phyloP scores from a whole-genome alignment of 352 stramenopile genomes.

The Phytophthora pisi region DNA sequence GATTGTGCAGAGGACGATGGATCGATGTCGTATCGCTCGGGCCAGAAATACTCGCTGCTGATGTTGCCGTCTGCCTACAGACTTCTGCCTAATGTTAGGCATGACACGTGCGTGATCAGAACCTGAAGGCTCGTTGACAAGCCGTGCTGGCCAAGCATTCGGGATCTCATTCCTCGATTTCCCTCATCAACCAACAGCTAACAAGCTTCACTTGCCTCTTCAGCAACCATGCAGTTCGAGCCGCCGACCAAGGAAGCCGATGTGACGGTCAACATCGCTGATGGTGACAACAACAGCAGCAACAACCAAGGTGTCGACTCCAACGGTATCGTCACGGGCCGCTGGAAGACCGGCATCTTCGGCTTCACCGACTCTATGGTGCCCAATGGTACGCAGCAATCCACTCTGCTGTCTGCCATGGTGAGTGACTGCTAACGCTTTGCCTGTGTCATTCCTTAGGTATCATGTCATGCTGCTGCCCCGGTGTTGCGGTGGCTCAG shows the following conservation, averaged over 20 bases:
- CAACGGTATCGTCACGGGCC: slow-evolving; percentile 73
- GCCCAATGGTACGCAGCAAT: slow-evolving; percentile 58
- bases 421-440: not conserved
- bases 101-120: slow-evolving; percentile 19
- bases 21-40: slow-evolving; percentile 1
- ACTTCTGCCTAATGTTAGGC: slow-evolving; percentile 26
- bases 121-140: slow-evolving; percentile 12
- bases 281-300: slow-evolving; percentile 25
- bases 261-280: slow-evolving; percentile 46
- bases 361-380: slow-evolving; percentile 70
- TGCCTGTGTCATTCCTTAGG: slow-evolving; percentile 25
- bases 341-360: slow-evolving; percentile 80
- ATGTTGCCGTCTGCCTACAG: not conserved
- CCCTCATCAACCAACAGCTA: slow-evolving; percentile 14
- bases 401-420: not conserved
- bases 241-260: slow-evolving; percentile 58
- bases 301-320: slow-evolving; percentile 56
- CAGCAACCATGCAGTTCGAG: slow-evolving; percentile 57
- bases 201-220: slow-evolving; percentile 16
- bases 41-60: slow-evolving; percentile 22
- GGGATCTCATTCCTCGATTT: slow-evolving; percentile 40
- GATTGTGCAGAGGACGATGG: slow-evolving; percentile 8
- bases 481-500: slow-evolving; percentile 64
- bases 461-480: slow-evolving; percentile 73
- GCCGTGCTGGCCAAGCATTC: not conserved